Conservation (phyloP, 192 early-diverging fungal genomes). For the Funneliformis mosseae region DNA sequence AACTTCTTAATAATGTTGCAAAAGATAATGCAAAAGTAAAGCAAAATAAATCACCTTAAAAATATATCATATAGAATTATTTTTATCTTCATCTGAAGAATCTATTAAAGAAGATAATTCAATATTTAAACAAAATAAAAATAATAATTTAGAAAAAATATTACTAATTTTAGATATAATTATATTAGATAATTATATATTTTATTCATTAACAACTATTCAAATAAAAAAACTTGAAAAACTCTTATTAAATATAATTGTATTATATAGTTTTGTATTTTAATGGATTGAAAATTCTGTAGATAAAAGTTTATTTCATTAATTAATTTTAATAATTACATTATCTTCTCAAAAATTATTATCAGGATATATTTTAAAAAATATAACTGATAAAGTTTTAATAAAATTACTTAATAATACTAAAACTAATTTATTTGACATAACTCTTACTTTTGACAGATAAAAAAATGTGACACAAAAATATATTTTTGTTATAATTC, state of each 20-base stretch:
- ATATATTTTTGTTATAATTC: neutral
- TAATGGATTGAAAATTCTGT: neutral
- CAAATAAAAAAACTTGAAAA: neutral
- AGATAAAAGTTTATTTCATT: neutral
- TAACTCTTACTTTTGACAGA: neutral
- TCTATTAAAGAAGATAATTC: too few species aligned
- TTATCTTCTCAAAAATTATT: neutral
- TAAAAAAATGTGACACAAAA: neutral
- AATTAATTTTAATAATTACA: neutral
- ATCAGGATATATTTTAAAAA: neutral
- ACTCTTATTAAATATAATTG: neutral
- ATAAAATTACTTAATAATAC: neutral
- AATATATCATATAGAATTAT: too few species aligned
- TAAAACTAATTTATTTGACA: neutral
- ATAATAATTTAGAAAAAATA: too few species aligned
- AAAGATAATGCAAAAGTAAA: too few species aligned
- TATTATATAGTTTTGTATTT: neutral
- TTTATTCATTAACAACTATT: neutral
- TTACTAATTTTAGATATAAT: neutral
- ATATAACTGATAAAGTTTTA: neutral
- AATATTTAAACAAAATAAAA: too few species aligned
- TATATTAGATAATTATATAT: neutral
- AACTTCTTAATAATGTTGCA: too few species aligned
- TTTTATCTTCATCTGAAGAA: too few species aligned
- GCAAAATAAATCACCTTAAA: too few species aligned